phyloP scores from a whole-genome alignment of 1,284 basidiomycete genomes.

The Cutaneotrichosporon sp. region DNA sequence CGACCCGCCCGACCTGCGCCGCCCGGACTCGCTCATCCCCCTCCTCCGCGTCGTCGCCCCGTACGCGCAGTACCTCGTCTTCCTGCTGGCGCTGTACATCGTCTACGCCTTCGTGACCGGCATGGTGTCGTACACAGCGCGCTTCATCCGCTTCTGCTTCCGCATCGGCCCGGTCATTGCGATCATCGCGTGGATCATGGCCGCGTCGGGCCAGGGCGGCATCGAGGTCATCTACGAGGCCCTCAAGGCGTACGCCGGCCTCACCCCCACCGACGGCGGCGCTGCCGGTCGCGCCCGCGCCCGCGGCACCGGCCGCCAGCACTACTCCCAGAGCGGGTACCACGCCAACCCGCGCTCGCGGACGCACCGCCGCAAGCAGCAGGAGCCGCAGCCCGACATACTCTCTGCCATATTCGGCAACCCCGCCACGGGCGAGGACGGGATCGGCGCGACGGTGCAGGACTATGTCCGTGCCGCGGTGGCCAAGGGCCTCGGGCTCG shows the following conservation, averaged over 20 bases:
- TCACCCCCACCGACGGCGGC: conserved; percentile 10
- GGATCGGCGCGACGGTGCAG: conserved; percentile 34
- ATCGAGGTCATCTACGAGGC: conserved; percentile 42
- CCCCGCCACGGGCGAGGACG: conserved; percentile 22
- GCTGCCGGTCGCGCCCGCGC: conserved; percentile 1
- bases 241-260: conserved; percentile 41
- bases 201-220: conserved; percentile 44
- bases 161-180: conserved; percentile 45
- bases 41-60: conserved; percentile 37
- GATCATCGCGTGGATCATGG: conserved; percentile 47
- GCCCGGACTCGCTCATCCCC: conserved; percentile 40
- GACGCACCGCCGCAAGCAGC: conserved; percentile 10
- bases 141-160: conserved; percentile 45
- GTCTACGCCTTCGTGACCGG: conserved; percentile 40
- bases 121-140: conserved; percentile 39
- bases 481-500: conserved; percentile 38
- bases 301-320: background rate
- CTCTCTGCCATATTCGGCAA: conserved; percentile 17
- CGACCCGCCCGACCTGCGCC: conserved; percentile 40
- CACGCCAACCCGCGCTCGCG: conserved; percentile 11
- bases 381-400: conserved; percentile 12
- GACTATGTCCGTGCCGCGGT: conserved; percentile 42
- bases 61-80: conserved; percentile 39
- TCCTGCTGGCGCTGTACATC: conserved; percentile 44
- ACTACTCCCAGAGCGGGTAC: background rate